Evolutionary conservation across 2,329 filamentous ascomycete species (phyloP), one percentile per base, ranked within the genome.

Genomic region (Balansia obtecta): DNA sequence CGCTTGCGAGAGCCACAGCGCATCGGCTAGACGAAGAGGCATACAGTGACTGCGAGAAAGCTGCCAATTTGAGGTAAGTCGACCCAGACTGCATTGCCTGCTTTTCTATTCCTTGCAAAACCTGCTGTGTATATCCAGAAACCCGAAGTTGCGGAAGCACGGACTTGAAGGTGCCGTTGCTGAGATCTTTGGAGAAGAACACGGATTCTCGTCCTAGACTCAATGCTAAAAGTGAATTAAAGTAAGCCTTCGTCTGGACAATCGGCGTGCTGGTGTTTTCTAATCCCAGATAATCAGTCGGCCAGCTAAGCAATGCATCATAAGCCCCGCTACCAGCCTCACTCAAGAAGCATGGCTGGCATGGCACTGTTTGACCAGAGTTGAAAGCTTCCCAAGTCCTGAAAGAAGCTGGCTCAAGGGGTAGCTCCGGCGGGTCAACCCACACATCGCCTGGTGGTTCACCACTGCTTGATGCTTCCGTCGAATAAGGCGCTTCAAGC

Each of bases 321-420:
- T 87, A 86, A 2, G 77, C 73, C 10, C 64, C 64, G 1, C 83
- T 71, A 0, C 84, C 84, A 30, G 82, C 79, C 65, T 93, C 87
- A 2, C 80, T 83, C 12, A 89, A 67, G 54, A 86, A 83, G 1
- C 74, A 64, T 1, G 78, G 74, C 40, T 50, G 72, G 67, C 43
- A 61, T 20, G 52, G 46, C 11, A 52, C 53, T 1, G 63, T 56
- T 10, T 69, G 65, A 4, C 69, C 61, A 5, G 68, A 60, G n/a
- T 69, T 61, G 57, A 90, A 90, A 1, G 65, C 68, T 56, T 88
- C 82, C 87, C 87, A 93, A 1, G 82, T 83, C 53, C 75, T 76
- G 58, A 81, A 79, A 39, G 68, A 63, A 7, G 72, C 65, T 5
- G 53, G 47, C 4, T 62, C 61, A n/a, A 56, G 48, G 2, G 57